phyloP scores from a whole-genome alignment of 2,329 filamentous ascomycete species.

The Talaromyces funiculosus region DNA sequence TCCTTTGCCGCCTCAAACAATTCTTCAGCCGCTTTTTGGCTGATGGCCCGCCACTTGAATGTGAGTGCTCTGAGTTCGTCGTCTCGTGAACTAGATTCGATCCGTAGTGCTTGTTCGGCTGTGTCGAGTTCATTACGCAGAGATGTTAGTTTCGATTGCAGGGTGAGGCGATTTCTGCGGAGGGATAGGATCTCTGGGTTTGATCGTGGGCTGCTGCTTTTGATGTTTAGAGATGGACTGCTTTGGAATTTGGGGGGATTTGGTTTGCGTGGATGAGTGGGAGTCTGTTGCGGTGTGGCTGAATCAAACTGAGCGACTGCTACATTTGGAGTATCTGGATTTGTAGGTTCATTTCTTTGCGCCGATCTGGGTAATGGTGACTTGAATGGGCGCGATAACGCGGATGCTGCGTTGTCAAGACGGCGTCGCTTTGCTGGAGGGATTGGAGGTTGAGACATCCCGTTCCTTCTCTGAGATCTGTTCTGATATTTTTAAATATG shows the following conservation, averaged over 20 bases:
- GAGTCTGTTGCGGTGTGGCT: background rate
- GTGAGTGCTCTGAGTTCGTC: slow-evolving; percentile 53
- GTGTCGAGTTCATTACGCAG: slow-evolving; percentile 44
- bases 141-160: slow-evolving; percentile 28
- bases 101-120: slow-evolving; percentile 48
- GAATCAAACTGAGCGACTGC: background rate
- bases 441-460: background rate
- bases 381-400: slow-evolving; percentile 65
- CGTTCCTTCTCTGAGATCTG: background rate
- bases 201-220: slow-evolving; percentile 6
- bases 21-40: slow-evolving; percentile 61
- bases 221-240: background rate
- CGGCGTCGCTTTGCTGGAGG: slow-evolving; percentile 52
- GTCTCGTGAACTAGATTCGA: slow-evolving; percentile 44
- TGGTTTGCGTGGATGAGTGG: background rate
- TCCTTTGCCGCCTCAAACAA: slow-evolving; percentile 58
- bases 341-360: background rate
- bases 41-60: slow-evolving; percentile 56
- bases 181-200: slow-evolving; percentile 27
- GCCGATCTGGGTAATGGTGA: slow-evolving; percentile 56
- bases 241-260: too few species aligned
- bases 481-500: background rate
- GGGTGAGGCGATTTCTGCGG: slow-evolving; percentile 30
- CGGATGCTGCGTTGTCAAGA: slow-evolving; percentile 52
- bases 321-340: background rate